Percentiles rank a stretch among this genome's conserved stretches.
These are phyloP conservation scores for Paraglomus brasilianum DNA, from an alignment of 192 early-diverging fungal species.

Conservation along the genomic window DNA sequence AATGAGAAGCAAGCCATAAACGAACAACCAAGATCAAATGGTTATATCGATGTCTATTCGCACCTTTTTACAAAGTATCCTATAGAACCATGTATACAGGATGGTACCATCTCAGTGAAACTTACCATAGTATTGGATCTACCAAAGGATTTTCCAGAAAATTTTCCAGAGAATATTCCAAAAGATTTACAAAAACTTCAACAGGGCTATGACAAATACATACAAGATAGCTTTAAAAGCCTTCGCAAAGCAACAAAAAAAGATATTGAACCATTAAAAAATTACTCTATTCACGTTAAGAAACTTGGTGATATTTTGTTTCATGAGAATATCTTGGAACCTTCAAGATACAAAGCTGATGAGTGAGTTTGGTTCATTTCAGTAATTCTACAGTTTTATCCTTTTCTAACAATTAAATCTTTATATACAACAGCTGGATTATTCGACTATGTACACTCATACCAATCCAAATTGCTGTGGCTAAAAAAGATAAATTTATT, in stretches of 20 bases:
- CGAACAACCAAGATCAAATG: conserved; percentile 21
- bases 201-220: conserved; percentile 18
- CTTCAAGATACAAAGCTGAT: not conserved
- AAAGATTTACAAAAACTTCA: not conserved
- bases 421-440: conserved; percentile 15
- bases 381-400: not conserved
- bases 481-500: not conserved
- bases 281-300: not conserved
- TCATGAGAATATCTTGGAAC: conserved; percentile 1
- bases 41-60: conserved; percentile 24
- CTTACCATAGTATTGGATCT: conserved; percentile 4
- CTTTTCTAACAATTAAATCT: too few species aligned
- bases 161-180: too few species aligned
- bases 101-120: not conserved
- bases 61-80: conserved; percentile 27
- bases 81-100: not conserved
- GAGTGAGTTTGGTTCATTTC: not conserved
- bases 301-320: not conserved
- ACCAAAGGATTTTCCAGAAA: not conserved
- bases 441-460: conserved; percentile 11
- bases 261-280: not conserved
- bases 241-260: conserved; percentile 1
- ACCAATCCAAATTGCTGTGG: conserved; percentile 19
- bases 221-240: conserved; percentile 22
- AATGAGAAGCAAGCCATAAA: not conserved